phyloP scores from a whole-genome alignment of 768 basidiomycete species.

The Cystobasidium onofrii region DNA sequence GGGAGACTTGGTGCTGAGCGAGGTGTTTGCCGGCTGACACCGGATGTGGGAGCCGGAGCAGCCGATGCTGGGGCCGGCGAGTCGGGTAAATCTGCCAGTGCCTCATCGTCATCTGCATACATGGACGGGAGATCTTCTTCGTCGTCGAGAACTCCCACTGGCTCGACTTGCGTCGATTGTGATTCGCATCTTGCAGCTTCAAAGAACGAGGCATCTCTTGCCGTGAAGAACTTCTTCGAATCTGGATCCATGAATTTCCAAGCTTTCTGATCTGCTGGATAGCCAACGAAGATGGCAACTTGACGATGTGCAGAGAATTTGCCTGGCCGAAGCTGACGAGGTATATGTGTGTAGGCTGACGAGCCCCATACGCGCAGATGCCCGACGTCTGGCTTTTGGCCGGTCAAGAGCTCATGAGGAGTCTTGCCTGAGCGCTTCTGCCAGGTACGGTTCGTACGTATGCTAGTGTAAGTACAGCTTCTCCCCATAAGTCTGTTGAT shows the following conservation, averaged over 20 bases:
- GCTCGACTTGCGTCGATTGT: background rate
- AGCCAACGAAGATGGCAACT: too few relatives aligned
- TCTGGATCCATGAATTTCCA: background rate
- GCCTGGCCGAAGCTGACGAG: background rate
- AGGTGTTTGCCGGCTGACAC: too few relatives aligned
- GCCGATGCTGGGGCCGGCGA: too few relatives aligned
- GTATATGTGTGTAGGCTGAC: background rate
- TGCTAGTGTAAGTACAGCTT: conserved; percentile 1
- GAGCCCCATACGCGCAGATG: background rate
- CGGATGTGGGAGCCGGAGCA: too few relatives aligned
- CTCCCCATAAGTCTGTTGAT: background rate
- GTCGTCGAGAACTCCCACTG: background rate
- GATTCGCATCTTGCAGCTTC: background rate
- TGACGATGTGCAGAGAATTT: too few relatives aligned
- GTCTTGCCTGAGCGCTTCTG: background rate
- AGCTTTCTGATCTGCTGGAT: background rate
- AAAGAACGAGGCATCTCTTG: background rate
- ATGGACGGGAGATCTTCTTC: background rate
- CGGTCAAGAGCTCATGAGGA: background rate
- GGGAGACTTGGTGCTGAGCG: too few relatives aligned
- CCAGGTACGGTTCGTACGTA: background rate
- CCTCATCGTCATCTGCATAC: background rate
- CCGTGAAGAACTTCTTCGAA: background rate
- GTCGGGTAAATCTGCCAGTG: background rate
- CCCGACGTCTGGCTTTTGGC: background rate